These are phyloP conservation scores for Acacia acuminata DNA, from an alignment of 306 rosid genomes.

Conservation along the genomic window DNA sequence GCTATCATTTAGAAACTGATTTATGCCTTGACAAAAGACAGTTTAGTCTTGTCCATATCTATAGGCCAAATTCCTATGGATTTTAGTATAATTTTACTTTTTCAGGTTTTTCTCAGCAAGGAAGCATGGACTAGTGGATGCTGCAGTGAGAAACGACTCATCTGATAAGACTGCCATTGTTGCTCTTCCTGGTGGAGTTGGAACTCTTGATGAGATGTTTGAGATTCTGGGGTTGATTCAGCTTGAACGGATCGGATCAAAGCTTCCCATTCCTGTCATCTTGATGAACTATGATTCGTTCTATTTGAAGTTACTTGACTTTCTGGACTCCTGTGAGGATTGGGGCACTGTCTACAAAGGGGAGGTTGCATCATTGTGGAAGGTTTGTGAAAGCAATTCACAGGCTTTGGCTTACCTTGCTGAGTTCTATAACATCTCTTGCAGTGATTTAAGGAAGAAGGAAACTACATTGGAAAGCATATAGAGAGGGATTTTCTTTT, in stretches of 20 bases:
- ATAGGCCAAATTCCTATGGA: too few species aligned
- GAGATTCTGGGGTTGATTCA: conserved; percentile 81
- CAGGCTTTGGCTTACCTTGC: conserved; percentile 77
- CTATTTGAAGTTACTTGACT: conserved; percentile 74
- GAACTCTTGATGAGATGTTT: conserved; percentile 88
- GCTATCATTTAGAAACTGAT: background rate
- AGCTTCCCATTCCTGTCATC: conserved; percentile 72
- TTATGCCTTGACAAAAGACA: background rate
- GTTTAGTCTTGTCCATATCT: too few species aligned
- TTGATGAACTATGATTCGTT: conserved; percentile 88
- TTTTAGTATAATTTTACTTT: conserved; percentile 20
- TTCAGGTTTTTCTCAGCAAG: conserved; percentile 95
- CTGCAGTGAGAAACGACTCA: conserved; percentile 63
- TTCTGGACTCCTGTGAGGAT: conserved; percentile 63
- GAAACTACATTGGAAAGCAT: conserved; percentile 35
- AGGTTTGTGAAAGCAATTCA: conserved; percentile 70
- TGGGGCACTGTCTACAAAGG: conserved; percentile 83
- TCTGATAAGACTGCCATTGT: conserved; percentile 74
- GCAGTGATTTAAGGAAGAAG: conserved; percentile 22
- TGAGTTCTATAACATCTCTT: conserved; percentile 60
- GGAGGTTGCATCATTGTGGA: conserved; percentile 82
- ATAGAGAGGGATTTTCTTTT: background rate
- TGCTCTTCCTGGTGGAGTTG: conserved; percentile 91
- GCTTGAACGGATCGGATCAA: conserved; percentile 80
- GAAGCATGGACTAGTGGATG: conserved; percentile 95